These are phyloP conservation scores for Capillidium heterosporum DNA, from an alignment of 371 early-diverging fungal species.

Conservation along the genomic window DNA sequence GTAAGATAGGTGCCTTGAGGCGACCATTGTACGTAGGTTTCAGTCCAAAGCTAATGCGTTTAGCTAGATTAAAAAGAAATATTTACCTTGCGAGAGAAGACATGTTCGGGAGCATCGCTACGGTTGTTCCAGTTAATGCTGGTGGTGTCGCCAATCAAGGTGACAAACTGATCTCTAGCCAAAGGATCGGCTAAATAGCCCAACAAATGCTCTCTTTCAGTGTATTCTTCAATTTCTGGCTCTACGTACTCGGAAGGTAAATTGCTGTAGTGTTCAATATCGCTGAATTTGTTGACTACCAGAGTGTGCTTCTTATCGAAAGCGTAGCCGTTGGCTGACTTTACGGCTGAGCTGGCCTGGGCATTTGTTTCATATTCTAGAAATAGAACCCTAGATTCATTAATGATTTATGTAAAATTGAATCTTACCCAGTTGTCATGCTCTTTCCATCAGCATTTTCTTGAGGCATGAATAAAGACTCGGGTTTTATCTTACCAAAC, in stretches of 20 bases:
- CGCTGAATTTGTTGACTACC: constrained; percentile 72
- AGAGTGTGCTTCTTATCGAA: constrained; percentile 72
- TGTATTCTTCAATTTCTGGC: constrained; percentile 32
- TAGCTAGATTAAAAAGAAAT: constrained; percentile 1
- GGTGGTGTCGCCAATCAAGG: constrained; percentile 69
- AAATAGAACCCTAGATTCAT: constrained; percentile 56
- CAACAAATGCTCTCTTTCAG: constrained; percentile 51
- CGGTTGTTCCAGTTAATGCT: constrained; percentile 81
- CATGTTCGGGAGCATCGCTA: constrained; percentile 61
- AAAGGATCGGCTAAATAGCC: constrained; percentile 75
- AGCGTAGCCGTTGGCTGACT: constrained; percentile 52
- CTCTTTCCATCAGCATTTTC: constrained; percentile 40
- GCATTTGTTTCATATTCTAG: constrained; percentile 80
- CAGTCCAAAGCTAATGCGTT: constrained; percentile 74
- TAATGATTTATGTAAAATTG: background rate
- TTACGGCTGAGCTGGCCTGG: constrained; percentile 64
- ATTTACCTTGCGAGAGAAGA: constrained; percentile 39
- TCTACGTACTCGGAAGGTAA: constrained; percentile 58
- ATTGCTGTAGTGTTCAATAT: constrained; percentile 63
- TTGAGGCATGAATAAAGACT: constrained; percentile 80
- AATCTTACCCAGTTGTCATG: constrained; percentile 58
- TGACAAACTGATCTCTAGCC: constrained; percentile 82
- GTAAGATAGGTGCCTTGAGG: constrained; percentile 83
- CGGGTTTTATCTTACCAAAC: constrained; percentile 59
- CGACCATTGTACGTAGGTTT: constrained; percentile 86